A percentile compares a stretch with the other conserved stretches of the same genome.
Conservation (phyloP, 2,329 filamentous ascomycete species). For the Lachnellula occidentalis region DNA sequence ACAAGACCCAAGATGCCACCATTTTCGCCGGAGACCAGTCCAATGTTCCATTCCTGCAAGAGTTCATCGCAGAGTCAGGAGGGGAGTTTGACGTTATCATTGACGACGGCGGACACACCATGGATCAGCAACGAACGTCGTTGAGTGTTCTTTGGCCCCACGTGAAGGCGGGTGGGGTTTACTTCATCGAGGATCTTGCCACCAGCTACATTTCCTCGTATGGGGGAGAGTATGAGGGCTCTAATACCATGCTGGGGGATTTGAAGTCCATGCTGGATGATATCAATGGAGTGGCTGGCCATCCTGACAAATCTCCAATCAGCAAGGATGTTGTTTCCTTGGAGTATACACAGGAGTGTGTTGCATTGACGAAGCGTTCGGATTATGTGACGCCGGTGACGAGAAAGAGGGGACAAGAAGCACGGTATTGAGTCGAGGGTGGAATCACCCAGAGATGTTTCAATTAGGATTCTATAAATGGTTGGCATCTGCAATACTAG, state of each 20-base stretch:
- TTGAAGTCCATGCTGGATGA: constrained; percentile 5
- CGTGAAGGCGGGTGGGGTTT: constrained; percentile 34
- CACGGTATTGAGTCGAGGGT: too few relatives aligned
- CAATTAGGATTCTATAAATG: too few relatives aligned
- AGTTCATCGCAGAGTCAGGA: constrained; percentile 32
- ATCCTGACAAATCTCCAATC: neutral
- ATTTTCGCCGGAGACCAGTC: constrained; percentile 38
- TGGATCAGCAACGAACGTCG: constrained; percentile 35
- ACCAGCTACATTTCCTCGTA: constrained; percentile 27
- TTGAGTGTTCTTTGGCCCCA: constrained; percentile 34
- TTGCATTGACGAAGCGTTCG: constrained; percentile 2
- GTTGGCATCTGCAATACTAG: too few relatives aligned
- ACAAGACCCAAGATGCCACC: constrained; percentile 32
- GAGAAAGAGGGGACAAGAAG: neutral
- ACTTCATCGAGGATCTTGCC: constrained; percentile 34
- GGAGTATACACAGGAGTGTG: constrained; percentile 4
- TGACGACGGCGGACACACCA: constrained; percentile 36
- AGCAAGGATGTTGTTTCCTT: neutral
- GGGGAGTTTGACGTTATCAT: constrained; percentile 37
- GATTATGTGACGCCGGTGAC: neutral
- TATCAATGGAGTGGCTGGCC: neutral
- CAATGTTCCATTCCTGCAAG: constrained; percentile 32
- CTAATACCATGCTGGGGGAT: neutral
- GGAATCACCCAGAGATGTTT: too few relatives aligned
- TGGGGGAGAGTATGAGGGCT: constrained; percentile 7